Base-by-base conservation (phyloP, 2,329 filamentous ascomycete genomes). In the Ophiosphaerella narmari region DNA sequence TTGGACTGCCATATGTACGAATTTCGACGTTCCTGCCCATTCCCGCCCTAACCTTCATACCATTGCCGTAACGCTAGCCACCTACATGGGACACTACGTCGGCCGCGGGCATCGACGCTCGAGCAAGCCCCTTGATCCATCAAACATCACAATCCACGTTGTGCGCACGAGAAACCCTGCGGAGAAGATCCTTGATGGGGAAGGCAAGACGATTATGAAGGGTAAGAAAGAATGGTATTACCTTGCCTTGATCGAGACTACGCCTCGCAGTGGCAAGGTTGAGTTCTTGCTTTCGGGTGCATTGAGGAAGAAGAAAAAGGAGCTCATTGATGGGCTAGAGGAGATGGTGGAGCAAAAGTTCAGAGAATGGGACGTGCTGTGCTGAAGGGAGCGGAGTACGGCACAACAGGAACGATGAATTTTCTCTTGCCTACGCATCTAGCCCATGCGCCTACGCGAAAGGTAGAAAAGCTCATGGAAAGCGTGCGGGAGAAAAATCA, bases 201-300 rank as follows among this genome's bases (percentile, higher is more conserved):
- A 35, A 4, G 32, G 16, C 7, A 43, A 29, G 5, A 35, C 3
- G 18, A 21, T 21, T 4, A 18, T 16, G 7, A 44, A 44, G 34
- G 42, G 34, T 21, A 23, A 43, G 18, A 43, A 43, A 26, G 33
- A 43, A 9, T 44, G 42, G 42, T 44, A 38, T 13, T 34, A 36
- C 7, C 23, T 44, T 5, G 42, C 31, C 4, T 14, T 44, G n/a
- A 18, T 5, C 7, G 42, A 37, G 11, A 44, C 34, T 24, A 29
- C 18, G 37, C 18, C 18, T 21, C 18, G 18, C 18, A 21, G 8
- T 7, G 7, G 14, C 1, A 24, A 32, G 8, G 35, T 45, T 34
- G 34, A 45, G 42, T 38, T 45, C 32, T 12, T 45, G 14, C 23
- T 29, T 2, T 32, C 36, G n/a, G 42, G 42, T 5, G 18, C 13